These are phyloP conservation scores for Phytophthora pisi DNA, from an alignment of 352 stramenopile genomes.

Conservation along the genomic window DNA sequence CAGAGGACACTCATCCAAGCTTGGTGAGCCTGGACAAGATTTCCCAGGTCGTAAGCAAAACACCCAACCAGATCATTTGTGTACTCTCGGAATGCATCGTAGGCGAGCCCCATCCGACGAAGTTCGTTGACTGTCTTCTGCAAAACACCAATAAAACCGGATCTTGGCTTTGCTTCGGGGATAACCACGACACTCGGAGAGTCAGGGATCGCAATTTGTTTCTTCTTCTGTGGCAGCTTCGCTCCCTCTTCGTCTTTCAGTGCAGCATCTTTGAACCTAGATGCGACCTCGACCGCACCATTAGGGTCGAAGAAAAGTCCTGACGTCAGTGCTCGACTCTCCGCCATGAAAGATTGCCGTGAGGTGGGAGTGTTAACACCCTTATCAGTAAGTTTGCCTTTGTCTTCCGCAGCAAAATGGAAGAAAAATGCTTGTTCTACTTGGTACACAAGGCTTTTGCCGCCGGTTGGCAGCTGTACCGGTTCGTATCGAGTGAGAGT, in stretches of 20 bases:
- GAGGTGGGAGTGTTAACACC: slow-evolving; percentile 6
- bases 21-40: slow-evolving; percentile 21
- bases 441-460: slow-evolving; percentile 11
- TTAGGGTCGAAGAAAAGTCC: slow-evolving; percentile 38
- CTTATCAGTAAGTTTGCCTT: slow-evolving; percentile 1
- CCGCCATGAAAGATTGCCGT: slow-evolving; percentile 36
- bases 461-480: slow-evolving; percentile 1
- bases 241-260: slow-evolving; percentile 14
- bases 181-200: not conserved
- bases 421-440: slow-evolving; percentile 48
- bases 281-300: slow-evolving; percentile 33
- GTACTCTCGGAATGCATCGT: slow-evolving; percentile 14
- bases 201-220: slow-evolving; percentile 1
- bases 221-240: slow-evolving; percentile 22
- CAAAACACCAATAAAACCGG: slow-evolving; percentile 21
- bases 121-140: slow-evolving; percentile 13
- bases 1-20: slow-evolving; percentile 14
- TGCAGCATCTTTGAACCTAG: slow-evolving; percentile 12
- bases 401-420: slow-evolving; percentile 35
- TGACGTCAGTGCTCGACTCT: slow-evolving; percentile 23
- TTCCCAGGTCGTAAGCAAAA: slow-evolving; percentile 29
- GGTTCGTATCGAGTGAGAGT: slow-evolving; percentile 28
- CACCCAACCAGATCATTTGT: slow-evolving; percentile 20
- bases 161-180: not conserved
- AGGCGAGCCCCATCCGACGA: slow-evolving; percentile 11